Evolutionary conservation across 257 asterid genomes (phyloP), one percentile per base, ranked within the genome.

Genomic region (Euphrasia confusa): DNA sequence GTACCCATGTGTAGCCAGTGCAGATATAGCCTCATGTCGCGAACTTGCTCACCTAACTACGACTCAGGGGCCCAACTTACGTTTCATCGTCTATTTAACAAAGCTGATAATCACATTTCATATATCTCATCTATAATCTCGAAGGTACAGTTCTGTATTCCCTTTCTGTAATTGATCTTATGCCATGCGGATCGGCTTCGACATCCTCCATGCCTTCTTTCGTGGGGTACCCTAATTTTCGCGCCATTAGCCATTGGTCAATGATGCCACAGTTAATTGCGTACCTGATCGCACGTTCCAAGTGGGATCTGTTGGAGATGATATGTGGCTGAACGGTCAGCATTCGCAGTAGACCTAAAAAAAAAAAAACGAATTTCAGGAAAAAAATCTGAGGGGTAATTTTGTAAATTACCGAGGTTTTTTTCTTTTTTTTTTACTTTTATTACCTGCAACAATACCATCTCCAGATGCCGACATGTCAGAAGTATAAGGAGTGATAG

Each of bases 381-480:
- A 37, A 37, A 8, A 37, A 37, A 37, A 8, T 37, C 12, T 37
- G 2, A 37, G 11, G 42, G 42, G 42, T 37, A 37, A 7, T 37
- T 37, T 37, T 11, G 9, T 37, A 37, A 8, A 7, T 37, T 8
- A 37, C 11, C 7, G 6, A 35, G 40, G 8, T 6, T 7, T 35
- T 35, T 35, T 35, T 35, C 10, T 7, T 6, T 7, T 35, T 35
- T 35, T 35, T 35, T 2, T 7, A 0, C 49, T 21, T 73, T 83
- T 84, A 18, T 17, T 50, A 50, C 99, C 99, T 80, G 99, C 97
- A 72, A 87, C 85, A 54, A 92, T 69, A 62, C 97, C 99, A 55
- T 92, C 99, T 65, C 97, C 97, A 7, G 94, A 74, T 54, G 95
- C 95, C 63, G 99, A 86, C 95, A 89, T 89, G 62, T 92, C 96